phyloP scores from a whole-genome alignment of 2,329 filamentous ascomycete genomes.

The Xylaria sp. region DNA sequence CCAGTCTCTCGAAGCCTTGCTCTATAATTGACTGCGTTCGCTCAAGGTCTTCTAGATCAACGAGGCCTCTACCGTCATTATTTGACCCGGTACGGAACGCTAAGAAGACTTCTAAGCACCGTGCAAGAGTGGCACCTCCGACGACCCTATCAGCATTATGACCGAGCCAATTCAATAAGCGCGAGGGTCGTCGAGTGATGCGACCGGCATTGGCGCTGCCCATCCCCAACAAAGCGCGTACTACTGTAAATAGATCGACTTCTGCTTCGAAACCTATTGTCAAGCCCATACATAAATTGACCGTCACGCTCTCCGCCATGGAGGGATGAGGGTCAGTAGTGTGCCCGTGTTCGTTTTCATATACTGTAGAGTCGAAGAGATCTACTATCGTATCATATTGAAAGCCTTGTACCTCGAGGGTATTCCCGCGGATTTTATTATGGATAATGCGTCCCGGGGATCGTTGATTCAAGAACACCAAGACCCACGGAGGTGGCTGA shows the following conservation, averaged over 20 bases:
- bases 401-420: conserved; percentile 10
- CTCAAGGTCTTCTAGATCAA: conserved; percentile 2
- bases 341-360: background rate
- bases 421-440: background rate
- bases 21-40: conserved; percentile 15
- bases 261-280: background rate
- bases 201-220: background rate
- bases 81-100: too few species aligned
- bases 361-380: background rate
- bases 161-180: conserved; percentile 1
- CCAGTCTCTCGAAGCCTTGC: conserved; percentile 23
- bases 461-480: conserved; percentile 9
- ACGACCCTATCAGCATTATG: conserved; percentile 11
- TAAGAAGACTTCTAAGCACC: conserved; percentile 5
- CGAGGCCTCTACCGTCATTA: too few species aligned
- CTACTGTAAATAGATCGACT: background rate
- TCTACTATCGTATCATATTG: background rate
- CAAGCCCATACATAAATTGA: conserved; percentile 13
- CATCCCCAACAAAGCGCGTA: conserved; percentile 5
- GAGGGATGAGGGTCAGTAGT: background rate
- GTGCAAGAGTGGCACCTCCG: conserved; percentile 8
- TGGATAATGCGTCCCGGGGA: background rate
- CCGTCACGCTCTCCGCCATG: background rate
- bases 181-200: background rate
- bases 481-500: conserved; percentile 21